Base-by-base conservation (phyloP, 345 rosid genomes). In the Turritis glabra region DNA sequence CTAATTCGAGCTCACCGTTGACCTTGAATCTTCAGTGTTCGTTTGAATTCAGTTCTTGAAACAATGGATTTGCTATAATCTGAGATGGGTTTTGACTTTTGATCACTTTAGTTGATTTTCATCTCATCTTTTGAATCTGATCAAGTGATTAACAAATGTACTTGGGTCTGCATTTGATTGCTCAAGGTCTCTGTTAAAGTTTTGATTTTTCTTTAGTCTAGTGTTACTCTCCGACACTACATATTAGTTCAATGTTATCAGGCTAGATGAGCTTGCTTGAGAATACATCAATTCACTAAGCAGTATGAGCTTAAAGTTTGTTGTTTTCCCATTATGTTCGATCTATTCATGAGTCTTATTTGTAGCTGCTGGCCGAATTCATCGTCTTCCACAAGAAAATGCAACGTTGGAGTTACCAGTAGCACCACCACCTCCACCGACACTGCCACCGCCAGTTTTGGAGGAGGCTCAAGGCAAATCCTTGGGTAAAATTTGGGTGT, bases 401-500 rank as follows among this genome's bases (percentile, higher is more conserved):
- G 73, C 22, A 17, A 71, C 80, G 17, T 32, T 18, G 9, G 71
- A 62, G 68, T 51, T 69, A 46, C 66, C 57, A n/a, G 79, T 73
- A 19, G 48, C 79, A 62, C 46, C 76, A 55, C 76, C 71, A 47
- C 80, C 71, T 35, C 80, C 33, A 33, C 37, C 22, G 17, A 22
- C 15, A 56, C 76, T 35, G 13, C 53, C 71, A 41, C 79, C 19
- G 2, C 80, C 80, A 43, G 51, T 54, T 8, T 30, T 40, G 3
- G 64, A 69, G 41, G 71, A 62, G 59, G 74, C 76, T 77, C 58
- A 58, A 75, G 78, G 69, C 33, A 75, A 22, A 68, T 37, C 47
- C 65, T 47, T 60, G 40, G 82, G 80, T 55, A 84, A 88, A 38
- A 85, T 95, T 22, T 92, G 99, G 99, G 84, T 86, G 80, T 80